Percentiles rank a stretch among this genome's conserved stretches.
phyloP scores from a whole-genome alignment of 2,329 filamentous ascomycete genomes.

The Trichoderma koningiopsis region DNA sequence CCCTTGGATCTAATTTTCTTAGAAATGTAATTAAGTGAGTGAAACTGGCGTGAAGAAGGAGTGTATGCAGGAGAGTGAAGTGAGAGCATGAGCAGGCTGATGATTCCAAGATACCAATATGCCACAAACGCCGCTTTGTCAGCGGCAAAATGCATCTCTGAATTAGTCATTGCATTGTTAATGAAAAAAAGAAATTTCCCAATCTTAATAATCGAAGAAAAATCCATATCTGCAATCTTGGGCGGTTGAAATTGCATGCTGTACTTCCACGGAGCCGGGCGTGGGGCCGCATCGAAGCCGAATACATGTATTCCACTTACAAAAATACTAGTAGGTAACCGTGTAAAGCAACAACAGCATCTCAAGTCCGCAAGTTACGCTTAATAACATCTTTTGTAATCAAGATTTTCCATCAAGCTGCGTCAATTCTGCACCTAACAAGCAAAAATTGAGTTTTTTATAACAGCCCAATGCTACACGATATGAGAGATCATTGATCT shows the following conservation, averaged over 20 bases:
- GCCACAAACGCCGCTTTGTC: neutral
- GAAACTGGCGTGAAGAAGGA: neutral
- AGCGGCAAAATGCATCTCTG: neutral
- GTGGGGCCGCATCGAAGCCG: neutral
- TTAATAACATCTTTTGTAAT: neutral
- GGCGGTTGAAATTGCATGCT: neutral
- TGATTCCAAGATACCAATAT: neutral
- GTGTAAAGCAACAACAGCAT: neutral
- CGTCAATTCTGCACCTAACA: neutral
- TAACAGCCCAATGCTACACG: neutral
- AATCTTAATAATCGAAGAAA: neutral
- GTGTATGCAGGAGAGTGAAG: neutral
- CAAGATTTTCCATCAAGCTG: neutral
- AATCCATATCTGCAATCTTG: neutral
- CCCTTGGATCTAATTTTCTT: neutral
- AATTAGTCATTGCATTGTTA: neutral
- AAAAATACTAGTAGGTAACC: neutral
- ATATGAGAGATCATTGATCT: neutral
- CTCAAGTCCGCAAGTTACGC: neutral
- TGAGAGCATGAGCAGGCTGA: neutral
- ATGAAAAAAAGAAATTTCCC: neutral
- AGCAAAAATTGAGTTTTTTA: neutral
- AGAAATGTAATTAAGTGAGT: neutral
- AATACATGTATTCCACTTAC: neutral
- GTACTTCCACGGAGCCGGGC: neutral